phyloP scores from a whole-genome alignment of 345 rosid species.

The Citrus mangshanensis region DNA sequence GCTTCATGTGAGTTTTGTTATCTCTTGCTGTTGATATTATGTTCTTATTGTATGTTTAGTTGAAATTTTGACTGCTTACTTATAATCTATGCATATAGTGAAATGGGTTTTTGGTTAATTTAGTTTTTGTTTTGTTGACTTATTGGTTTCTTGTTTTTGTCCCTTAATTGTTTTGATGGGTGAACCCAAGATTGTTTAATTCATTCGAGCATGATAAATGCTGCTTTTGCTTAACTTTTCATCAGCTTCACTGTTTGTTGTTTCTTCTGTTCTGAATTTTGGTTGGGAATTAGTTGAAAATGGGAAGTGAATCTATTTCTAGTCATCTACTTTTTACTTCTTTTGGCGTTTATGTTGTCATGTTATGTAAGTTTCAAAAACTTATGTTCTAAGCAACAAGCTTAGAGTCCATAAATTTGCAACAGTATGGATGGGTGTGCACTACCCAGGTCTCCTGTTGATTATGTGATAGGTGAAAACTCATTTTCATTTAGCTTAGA shows the following conservation, averaged over 20 bases:
- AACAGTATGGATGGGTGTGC: neutral
- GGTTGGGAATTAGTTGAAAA: neutral
- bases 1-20: slow-evolving; percentile 36
- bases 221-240: neutral
- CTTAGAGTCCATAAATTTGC: neutral
- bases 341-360: neutral
- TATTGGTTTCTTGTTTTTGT: neutral
- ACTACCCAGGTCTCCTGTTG: neutral
- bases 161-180: neutral
- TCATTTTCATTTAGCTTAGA: neutral
- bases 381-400: neutral
- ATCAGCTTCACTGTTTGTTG: neutral
- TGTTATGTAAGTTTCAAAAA: neutral
- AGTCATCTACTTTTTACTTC: neutral
- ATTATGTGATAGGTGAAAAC: neutral
- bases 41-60: neutral
- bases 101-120: slow-evolving; percentile 1
- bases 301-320: neutral
- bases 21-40: neutral
- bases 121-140: neutral
- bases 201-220: neutral
- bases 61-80: neutral
- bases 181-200: neutral
- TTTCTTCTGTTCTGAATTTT: neutral
- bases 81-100: neutral